Evolutionary conservation across 1,284 basidiomycete genomes (phyloP).

Genomic region (Peniophora sp.): DNA sequence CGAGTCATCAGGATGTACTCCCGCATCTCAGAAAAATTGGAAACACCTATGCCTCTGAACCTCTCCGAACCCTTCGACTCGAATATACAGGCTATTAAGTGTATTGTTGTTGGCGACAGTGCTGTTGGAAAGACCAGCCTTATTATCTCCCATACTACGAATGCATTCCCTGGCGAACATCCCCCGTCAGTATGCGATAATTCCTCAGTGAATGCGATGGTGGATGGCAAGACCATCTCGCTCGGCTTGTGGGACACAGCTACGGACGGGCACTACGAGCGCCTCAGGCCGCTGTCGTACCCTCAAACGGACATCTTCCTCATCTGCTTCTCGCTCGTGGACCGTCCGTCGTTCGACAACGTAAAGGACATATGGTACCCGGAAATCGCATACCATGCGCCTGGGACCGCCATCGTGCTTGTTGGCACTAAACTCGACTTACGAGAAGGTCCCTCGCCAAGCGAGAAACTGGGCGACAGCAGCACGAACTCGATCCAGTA

Average conservation of each 20-base stretch:
- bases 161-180: constrained; percentile 74
- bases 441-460: constrained; percentile 87
- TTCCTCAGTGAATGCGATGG: constrained; percentile 95
- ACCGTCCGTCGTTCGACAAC: constrained; percentile 97
- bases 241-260: constrained; percentile 99
- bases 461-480: constrained; percentile 91
- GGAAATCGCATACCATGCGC: constrained; percentile 95
- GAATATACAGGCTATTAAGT: constrained; percentile 36
- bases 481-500: constrained; percentile 95
- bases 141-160: constrained; percentile 95
- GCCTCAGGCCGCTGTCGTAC: constrained; percentile 95
- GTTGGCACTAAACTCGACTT: constrained; percentile 98
- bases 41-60: neutral
- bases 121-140: constrained; percentile 99
- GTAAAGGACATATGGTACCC: constrained; percentile 98
- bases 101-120: constrained; percentile 98
- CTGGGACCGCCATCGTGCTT: constrained; percentile 88
- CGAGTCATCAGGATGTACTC: neutral
- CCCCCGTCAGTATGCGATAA: constrained; percentile 77
- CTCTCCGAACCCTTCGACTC: neutral
- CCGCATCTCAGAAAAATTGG: neutral
- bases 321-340: constrained; percentile 97
- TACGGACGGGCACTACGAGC: constrained; percentile 97
- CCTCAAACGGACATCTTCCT: constrained; percentile 99
- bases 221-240: constrained; percentile 97